Base-by-base conservation (phyloP, 1,139 yeast species). In the Candida dubliniensis region DNA sequence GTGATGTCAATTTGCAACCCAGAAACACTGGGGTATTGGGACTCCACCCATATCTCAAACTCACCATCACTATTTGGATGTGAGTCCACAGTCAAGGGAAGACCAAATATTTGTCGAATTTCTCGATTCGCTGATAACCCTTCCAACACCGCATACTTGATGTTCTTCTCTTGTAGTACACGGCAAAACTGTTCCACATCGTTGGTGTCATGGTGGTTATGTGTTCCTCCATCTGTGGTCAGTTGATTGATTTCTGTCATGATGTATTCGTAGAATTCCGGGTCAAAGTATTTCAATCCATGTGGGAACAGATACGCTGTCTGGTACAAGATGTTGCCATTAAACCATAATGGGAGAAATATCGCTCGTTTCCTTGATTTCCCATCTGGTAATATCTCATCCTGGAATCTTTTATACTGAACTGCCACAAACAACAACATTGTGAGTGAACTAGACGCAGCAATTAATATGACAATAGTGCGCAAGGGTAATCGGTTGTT, bases 281-380 rank as follows among this genome's bases (percentile, higher is more conserved):
- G 39, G 47, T 69, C 74, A 31, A 68, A 47, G 45, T 66, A 64
- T 41, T 46, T 48, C 31, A 66, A 47, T 15, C 60, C 65, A 4
- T 43, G 33, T 4, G 71, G 69, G 42, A 61, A 67, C 3, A 47
- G 40, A 40, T 57, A 58, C 15, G 45, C 55, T 31, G 58, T 52
- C 11, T 47, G 54, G 34, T 38, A 48, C n/a, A 66, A 45, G 53
- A 60, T 55, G 47, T 67, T 63, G 38, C 52, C 25, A 44, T 67
- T 60, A 37, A 67, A 23, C 73, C 73, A 67, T 13, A 69, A 47
- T 0, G 75, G 74, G 11, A 67, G 60, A 61, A 38, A 53, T 29
- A 66, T 52, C 18, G 50, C 45, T 35, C 51, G 37, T 32, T 34
- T 44, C 14, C 41, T 40, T 7, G n/a, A 34, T 33, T 36, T 43